Percentiles rank a stretch among this genome's conserved stretches.
Conservation (phyloP, 768 basidiomycete genomes). For the Tephrocybe sp. region DNA sequence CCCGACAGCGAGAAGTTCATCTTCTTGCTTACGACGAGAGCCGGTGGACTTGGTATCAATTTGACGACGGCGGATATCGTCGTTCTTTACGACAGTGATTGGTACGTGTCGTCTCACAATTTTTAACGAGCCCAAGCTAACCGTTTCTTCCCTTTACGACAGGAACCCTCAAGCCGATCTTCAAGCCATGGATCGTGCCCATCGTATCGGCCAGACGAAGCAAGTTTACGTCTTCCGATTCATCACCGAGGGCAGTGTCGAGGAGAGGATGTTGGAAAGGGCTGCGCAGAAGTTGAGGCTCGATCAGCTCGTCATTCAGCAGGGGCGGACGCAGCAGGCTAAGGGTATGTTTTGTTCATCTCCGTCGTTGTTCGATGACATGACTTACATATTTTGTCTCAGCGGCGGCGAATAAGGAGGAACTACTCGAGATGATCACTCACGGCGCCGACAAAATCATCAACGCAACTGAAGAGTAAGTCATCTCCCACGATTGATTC, state of each 20-base stretch:
- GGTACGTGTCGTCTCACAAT: slow-evolving; percentile 42
- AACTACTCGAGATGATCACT: slow-evolving; percentile 96
- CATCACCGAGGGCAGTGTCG: slow-evolving; percentile 92
- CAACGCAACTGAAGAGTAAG: slow-evolving; percentile 71
- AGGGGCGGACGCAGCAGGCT: slow-evolving; percentile 78
- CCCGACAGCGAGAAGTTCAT: too few relatives aligned
- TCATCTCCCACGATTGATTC: background rate
- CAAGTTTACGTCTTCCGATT: slow-evolving; percentile 98
- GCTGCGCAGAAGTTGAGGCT: slow-evolving; percentile 94
- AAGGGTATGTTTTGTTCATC: slow-evolving; percentile 53
- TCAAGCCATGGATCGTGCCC: slow-evolving; percentile 98
- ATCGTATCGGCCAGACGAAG: slow-evolving; percentile 95
- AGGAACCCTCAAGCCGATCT: slow-evolving; percentile 99
- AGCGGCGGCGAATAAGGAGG: slow-evolving; percentile 94
- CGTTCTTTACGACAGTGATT: slow-evolving; percentile 94
- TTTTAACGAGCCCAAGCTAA: background rate
- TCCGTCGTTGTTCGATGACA: background rate
- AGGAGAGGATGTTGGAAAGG: slow-evolving; percentile 91
- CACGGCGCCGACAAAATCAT: slow-evolving; percentile 98
- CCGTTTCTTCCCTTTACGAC: background rate
- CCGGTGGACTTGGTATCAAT: too few relatives aligned
- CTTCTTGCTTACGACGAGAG: too few relatives aligned
- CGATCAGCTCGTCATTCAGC: slow-evolving; percentile 96
- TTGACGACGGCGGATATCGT: slow-evolving; percentile 95
- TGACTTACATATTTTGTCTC: slow-evolving; percentile 7